Base-by-base conservation (phyloP, 1,139 yeast species). In the Geotrichum klebahnii region DNA sequence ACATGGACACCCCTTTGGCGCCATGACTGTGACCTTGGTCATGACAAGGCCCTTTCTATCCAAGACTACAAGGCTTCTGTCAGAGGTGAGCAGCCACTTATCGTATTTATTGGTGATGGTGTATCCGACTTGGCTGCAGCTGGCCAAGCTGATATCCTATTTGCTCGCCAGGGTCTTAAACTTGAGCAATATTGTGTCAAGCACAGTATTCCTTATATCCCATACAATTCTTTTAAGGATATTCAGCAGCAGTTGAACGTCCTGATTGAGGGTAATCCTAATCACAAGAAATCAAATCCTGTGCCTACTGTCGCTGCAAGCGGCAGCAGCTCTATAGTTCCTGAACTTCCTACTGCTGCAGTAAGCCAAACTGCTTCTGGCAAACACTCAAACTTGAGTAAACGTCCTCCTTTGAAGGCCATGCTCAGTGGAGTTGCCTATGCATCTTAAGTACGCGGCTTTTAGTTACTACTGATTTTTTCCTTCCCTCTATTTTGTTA, bases 1-100 rank as follows among this genome's bases (percentile, higher is more conserved):
- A 57, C 63, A 42, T 81, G 87, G 87, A 77, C 74, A 50, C 78
- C 81, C 45, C 67, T 78, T 34, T 81, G 81, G 75, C 73, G 75
- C 57, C 82, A 81, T 63, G 82, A 80, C 55, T 71, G 79, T 22
- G 74, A 76, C 34, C 77, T 81, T 57, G 87, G 87, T 53, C 86
- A 81, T 62, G 84, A 81, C 63, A 81, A 81, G 70, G 78, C 85
- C 46, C 70, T 70, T 48, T 77, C 83, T 3, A 78, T 81, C 55
- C 70, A 73, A 53, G 80, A 79, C 55, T 80, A 68, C 61, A 58
- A 63, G 36, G 61, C 58, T 51, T 55, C 60, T 8, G 55, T 56
- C 51, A 53, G 48, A 33, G 41, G 53, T 34, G 59, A 57, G 40
- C 59, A 58, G 46, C 60, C 63, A 75, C 58, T 69, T 51, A 57